Evolutionary conservation across 2,329 filamentous ascomycete species (phyloP), one percentile per base, ranked within the genome.

Genomic region (Fusarium sp.): DNA sequence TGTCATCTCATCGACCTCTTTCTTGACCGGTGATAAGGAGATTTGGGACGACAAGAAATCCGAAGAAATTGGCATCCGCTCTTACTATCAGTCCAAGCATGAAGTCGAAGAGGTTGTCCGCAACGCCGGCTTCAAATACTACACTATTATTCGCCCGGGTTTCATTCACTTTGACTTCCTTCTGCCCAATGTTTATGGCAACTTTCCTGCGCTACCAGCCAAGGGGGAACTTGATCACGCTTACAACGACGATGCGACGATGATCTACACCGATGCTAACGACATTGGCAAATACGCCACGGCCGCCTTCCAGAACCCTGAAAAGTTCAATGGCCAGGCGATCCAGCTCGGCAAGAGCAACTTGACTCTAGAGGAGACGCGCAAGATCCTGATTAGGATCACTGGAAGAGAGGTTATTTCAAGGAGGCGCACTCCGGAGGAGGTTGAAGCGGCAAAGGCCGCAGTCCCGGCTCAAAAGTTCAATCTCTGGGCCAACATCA

Each of bases 21-120:
- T 80, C 40, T 42, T 16, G 40, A 73, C 77, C 0, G 69, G 63
- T 2, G 20, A 73, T 16, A 78, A 45, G 52, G 47, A 54, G 1
- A 10, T 79, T 4, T 82, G 80, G 80, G 77, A 79, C 6, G 69
- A 79, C 6, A 54, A 64, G 0, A 27, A 14, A 1, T 74, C 70
- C 0, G 61, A 75, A 18, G 58, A 74, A 14, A 14, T 47, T 6
- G 16, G 54, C 0, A 66, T 83, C n/a, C 63, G 47, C 35, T 67
- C 22, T 0, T 83, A 86, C 69, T 86, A 79, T 63, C 61, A 70
- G 31, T 84, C 82, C 57, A 86, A 86, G 74, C 74, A 80, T 1
- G 68, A 73, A 0, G 79, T 85, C 16, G 85, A 86, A 50, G 77
- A 81, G 1, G 64, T 69, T 2, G 80, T 83, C 1, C 80, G 79